phyloP scores from a whole-genome alignment of 768 basidiomycete species.

The Strobilomyces echinocephalus region DNA sequence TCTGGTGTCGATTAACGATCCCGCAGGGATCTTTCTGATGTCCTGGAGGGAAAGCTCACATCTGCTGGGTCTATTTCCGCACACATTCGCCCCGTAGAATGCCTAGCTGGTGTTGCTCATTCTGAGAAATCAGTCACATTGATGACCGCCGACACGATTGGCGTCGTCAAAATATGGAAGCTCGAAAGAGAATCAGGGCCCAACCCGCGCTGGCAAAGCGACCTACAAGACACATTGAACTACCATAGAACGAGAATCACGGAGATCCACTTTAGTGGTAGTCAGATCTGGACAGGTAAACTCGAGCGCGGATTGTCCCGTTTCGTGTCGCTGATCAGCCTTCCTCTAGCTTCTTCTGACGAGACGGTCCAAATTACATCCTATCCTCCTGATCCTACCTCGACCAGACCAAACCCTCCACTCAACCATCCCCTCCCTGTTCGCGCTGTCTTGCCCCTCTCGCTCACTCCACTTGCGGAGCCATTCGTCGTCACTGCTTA shows the following conservation, averaged over 20 bases:
- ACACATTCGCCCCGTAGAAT: constrained; percentile 87
- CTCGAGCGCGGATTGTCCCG: neutral
- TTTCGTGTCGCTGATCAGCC: neutral
- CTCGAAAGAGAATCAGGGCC: constrained; percentile 40
- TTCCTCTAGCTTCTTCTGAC: constrained; percentile 74
- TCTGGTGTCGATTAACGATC: neutral
- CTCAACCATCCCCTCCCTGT: constrained; percentile 62
- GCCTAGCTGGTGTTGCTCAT: constrained; percentile 51
- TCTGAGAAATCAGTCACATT: constrained; percentile 49
- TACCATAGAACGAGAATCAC: constrained; percentile 84
- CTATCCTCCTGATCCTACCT: constrained; percentile 33
- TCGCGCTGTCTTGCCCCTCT: constrained; percentile 66
- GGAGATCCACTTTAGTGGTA: constrained; percentile 61
- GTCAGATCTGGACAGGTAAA: constrained; percentile 85
- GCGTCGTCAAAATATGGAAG: constrained; percentile 78
- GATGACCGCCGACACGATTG: constrained; percentile 91
- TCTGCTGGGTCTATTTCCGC: constrained; percentile 69
- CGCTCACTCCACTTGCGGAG: constrained; percentile 57
- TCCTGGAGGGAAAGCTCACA: constrained; percentile 36
- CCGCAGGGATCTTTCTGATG: constrained; percentile 58
- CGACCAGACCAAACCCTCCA: constrained; percentile 41
- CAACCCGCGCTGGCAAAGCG: constrained; percentile 47
- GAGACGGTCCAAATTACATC: constrained; percentile 68
- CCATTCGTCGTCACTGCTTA: constrained; percentile 78
- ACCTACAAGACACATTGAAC: constrained; percentile 49